phyloP scores from a whole-genome alignment of 495 filamentous ascomycete genomes.

The Thermothielavioides terrestris region DNA sequence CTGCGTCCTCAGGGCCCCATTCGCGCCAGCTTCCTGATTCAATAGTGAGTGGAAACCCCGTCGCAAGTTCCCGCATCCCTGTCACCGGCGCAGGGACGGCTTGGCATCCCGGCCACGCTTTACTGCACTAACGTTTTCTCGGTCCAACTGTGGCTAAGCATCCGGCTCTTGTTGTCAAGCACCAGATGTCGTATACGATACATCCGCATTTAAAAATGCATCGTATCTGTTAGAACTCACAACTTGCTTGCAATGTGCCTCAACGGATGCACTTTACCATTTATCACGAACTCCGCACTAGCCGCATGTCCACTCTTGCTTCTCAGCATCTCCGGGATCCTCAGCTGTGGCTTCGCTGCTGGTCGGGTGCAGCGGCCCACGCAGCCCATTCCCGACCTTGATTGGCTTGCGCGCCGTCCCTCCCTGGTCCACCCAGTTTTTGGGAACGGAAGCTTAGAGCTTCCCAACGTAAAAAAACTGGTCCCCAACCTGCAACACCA shows the following conservation, averaged over 20 bases:
- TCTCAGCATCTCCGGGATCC: neutral
- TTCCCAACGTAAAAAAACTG: conserved; percentile 29
- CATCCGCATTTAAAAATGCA: no score
- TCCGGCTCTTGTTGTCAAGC: no score
- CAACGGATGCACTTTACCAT: no score
- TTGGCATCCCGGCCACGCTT: neutral
- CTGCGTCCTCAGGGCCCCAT: neutral
- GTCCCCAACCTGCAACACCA: conserved; percentile 21
- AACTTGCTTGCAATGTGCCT: no score
- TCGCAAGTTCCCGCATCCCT: neutral
- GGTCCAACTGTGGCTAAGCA: neutral
- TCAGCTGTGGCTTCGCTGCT: neutral
- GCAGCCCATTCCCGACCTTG: neutral
- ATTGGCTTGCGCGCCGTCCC: conserved; percentile 9
- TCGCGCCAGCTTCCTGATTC: neutral
- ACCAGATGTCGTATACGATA: no score
- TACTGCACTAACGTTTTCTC: neutral
- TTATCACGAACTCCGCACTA: no score
- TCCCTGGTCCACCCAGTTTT: conserved; percentile 15
- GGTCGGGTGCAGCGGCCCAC: neutral
- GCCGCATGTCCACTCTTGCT: neutral
- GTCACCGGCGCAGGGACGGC: neutral
- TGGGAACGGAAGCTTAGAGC: conserved; percentile 19
- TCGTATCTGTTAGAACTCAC: no score
- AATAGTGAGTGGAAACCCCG: neutral